Conservation (phyloP, 2,329 filamentous ascomycete genomes). For the Pestalotiopsis sp. region DNA sequence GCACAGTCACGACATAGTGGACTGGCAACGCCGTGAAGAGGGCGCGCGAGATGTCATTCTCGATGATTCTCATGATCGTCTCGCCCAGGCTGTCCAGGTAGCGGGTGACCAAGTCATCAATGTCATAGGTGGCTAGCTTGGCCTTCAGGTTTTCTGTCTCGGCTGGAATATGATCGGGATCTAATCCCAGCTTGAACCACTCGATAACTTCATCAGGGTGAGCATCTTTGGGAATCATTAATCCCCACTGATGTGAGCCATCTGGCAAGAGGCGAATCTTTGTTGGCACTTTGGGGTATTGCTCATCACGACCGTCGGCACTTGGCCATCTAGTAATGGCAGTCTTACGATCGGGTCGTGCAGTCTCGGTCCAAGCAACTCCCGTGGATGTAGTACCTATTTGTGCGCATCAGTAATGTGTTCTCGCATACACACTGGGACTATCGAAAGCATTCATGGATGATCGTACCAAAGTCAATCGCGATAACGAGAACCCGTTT, state of each 20-base stretch:
- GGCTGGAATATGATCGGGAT: neutral
- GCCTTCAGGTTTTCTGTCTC: neutral
- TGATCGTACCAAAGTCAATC: neutral
- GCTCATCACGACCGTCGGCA: neutral
- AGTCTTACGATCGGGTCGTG: neutral
- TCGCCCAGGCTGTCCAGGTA: neutral
- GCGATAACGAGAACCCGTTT: neutral
- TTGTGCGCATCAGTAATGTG: neutral
- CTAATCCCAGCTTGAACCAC: constrained; percentile 7
- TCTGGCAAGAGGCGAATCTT: neutral
- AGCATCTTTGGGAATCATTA: neutral
- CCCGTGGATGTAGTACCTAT: neutral
- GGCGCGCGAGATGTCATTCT: neutral
- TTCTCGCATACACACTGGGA: neutral
- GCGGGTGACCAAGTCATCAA: neutral
- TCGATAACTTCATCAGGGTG: neutral
- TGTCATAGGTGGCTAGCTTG: neutral
- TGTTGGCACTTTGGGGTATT: neutral
- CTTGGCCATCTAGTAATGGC: neutral
- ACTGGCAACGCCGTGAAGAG: neutral
- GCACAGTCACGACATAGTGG: neutral
- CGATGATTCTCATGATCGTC: neutral
- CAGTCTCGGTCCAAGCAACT: neutral
- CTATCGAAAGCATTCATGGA: neutral
- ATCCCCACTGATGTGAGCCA: neutral